Percentiles rank a stretch among this genome's conserved stretches.
Evolutionary conservation across 768 basidiomycete genomes (phyloP).

Genomic region (Tricholoma bakamatsutake): DNA sequence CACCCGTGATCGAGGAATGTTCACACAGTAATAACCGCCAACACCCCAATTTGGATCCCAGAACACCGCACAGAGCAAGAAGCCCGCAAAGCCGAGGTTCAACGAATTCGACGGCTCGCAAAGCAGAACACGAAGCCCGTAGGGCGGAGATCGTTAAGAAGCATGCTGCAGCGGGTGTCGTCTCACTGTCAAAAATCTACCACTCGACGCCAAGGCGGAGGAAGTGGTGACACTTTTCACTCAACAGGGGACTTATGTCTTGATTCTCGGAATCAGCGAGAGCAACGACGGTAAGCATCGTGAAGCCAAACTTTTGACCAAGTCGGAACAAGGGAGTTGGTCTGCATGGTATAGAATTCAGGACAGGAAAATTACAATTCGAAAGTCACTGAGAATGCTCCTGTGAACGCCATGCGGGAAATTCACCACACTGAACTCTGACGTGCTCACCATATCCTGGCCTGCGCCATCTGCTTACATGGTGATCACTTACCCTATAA

Average conservation of each 20-base stretch:
- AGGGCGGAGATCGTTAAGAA: constrained; percentile 8
- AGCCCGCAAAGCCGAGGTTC: neutral
- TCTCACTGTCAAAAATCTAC: constrained; percentile 41
- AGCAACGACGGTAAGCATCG: constrained; percentile 19
- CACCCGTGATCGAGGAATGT: neutral
- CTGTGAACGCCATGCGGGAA: constrained; percentile 37
- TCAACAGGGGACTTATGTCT: constrained; percentile 35
- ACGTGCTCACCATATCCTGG: constrained; percentile 49
- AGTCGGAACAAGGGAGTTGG: constrained; percentile 33
- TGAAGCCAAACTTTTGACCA: constrained; percentile 40
- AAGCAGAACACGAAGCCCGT: neutral
- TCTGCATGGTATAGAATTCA: constrained; percentile 45
- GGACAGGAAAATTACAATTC: constrained; percentile 34
- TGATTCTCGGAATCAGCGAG: constrained; percentile 27
- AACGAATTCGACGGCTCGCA: constrained; percentile 9
- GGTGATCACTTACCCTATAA: constrained; percentile 35
- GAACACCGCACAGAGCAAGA: constrained; percentile 4
- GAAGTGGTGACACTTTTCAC: constrained; percentile 40
- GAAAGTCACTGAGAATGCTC: constrained; percentile 35
- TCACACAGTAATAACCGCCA: neutral
- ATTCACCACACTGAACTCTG: constrained; percentile 22
- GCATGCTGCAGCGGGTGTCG: too few relatives aligned
- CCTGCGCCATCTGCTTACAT: constrained; percentile 38
- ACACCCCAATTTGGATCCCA: neutral
- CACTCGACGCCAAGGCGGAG: constrained; percentile 27